phyloP scores from a whole-genome alignment of 2,329 filamentous ascomycete species.

The Colletotrichum lindemuthianum region DNA sequence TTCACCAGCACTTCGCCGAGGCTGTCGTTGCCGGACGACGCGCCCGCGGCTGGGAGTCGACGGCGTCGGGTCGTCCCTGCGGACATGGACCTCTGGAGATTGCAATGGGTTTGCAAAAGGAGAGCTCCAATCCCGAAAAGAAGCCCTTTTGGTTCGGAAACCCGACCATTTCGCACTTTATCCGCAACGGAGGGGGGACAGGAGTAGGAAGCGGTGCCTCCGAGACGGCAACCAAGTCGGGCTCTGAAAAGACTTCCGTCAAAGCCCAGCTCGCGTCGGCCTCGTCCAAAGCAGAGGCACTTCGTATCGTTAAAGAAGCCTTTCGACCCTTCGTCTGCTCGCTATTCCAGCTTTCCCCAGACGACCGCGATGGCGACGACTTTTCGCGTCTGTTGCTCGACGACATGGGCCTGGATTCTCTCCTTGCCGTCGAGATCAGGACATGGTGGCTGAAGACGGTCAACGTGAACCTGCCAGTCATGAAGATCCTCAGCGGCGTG shows the following conservation, averaged over 20 bases:
- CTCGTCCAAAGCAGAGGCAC: no score
- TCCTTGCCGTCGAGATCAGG: constrained; percentile 47
- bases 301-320: no score
- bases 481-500: constrained; percentile 48
- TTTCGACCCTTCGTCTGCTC: not conserved
- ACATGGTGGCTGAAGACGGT: constrained; percentile 58
- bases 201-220: no score
- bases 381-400: not conserved
- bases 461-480: constrained; percentile 53
- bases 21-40: constrained; percentile 47
- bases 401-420: constrained; percentile 40
- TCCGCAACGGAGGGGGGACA: no score
- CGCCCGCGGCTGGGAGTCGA: constrained; percentile 19
- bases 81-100: not conserved
- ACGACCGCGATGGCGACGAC: not conserved
- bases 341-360: not conserved
- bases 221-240: no score
- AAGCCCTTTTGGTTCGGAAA: no score
- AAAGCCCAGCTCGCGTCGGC: no score
- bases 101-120: not conserved
- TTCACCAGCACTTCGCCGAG: constrained; percentile 54
- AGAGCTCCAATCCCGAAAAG: not conserved
- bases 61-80: not conserved
- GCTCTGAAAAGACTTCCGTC: no score
- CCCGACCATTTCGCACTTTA: no score